Evolutionary conservation across 345 rosid species (phyloP).

Genomic region (Crucihimalaya himalaica): DNA sequence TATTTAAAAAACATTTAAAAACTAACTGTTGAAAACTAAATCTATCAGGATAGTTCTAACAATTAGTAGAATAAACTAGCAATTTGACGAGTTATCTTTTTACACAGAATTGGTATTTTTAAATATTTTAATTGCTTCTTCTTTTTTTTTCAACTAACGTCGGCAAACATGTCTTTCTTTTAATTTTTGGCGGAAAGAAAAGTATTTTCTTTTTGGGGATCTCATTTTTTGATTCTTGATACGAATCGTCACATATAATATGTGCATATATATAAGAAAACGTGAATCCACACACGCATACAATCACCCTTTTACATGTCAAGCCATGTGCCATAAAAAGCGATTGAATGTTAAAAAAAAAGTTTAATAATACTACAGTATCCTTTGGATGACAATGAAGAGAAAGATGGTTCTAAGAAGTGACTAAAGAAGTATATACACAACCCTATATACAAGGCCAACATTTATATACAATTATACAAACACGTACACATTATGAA

Average conservation of each 20-base stretch:
- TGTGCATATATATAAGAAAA: constrained; percentile 1
- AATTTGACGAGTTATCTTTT: neutral
- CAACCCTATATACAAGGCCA: neutral
- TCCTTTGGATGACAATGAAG: constrained; percentile 17
- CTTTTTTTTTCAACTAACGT: constrained; percentile 16
- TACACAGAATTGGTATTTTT: neutral
- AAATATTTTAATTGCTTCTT: neutral
- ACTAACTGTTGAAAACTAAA: neutral
- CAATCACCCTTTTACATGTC: constrained; percentile 35
- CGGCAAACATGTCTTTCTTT: constrained; percentile 25
- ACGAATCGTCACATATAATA: constrained; percentile 25
- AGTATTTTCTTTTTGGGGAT: constrained; percentile 31
- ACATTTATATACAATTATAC: neutral
- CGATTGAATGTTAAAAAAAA: neutral
- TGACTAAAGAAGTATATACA: constrained; percentile 17
- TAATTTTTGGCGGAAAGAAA: constrained; percentile 32
- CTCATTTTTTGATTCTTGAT: constrained; percentile 12
- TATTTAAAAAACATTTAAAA: too few relatives aligned
- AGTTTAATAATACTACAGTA: neutral
- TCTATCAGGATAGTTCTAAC: neutral
- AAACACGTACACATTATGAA: neutral
- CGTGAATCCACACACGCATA: constrained; percentile 40
- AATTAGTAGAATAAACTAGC: neutral
- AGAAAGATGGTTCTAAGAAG: constrained; percentile 36
- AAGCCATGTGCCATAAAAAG: constrained; percentile 36